Base-by-base conservation (phyloP, 2,329 filamentous ascomycete species). In the Alternaria gaisen region DNA sequence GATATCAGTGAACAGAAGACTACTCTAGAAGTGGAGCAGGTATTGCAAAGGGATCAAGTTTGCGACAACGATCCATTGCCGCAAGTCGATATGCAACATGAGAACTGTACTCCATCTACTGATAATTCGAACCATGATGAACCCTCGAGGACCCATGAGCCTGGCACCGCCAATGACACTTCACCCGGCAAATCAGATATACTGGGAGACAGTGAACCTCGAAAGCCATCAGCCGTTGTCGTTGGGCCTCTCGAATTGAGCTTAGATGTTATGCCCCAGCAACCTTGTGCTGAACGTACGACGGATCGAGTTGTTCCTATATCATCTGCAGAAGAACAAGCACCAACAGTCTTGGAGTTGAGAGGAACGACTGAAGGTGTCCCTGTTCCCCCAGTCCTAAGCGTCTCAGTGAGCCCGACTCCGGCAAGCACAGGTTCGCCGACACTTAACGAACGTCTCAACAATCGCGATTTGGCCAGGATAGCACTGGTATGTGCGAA, bases 401-500 rank as follows among this genome's bases (percentile, higher is more conserved):
- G 10, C 8, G 9, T 28, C 20, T 46, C 32, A 18, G 24, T 20
- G 18, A 14, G 32, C 20, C 32, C 11, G 12, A 18, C 18, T 14
- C 6, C 16, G n/a, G 41, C 51, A 43, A 51, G 32, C 22, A 18
- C 18, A 30, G 24, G n/a, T 32, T 26, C 18, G 8, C n/a, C 7
- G 30, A 10, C 20, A 28, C 16, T 8, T 28, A 36, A 53, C 3
- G 59, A 48, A 16, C 34, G 20, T 12, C 55, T 51, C 34, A 61
- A 53, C 12, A 54, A 43, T 11, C 62, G 56, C 14, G 53, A 67
- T 18, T 40, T 67, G 28, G 58, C 60, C n/a, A 59, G 22, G 20
- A 67, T 67, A 53, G 66, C 66, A 4, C 28, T 67, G 12, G 62
- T 59, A n/a, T 57, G 60, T 59, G 61, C 64, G 9, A 47, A 59